A percentile compares a stretch with the other conserved stretches of the same genome.
Conservation (phyloP, 169 alveolate genomes). For the Amoebophrya sp. region DNA sequence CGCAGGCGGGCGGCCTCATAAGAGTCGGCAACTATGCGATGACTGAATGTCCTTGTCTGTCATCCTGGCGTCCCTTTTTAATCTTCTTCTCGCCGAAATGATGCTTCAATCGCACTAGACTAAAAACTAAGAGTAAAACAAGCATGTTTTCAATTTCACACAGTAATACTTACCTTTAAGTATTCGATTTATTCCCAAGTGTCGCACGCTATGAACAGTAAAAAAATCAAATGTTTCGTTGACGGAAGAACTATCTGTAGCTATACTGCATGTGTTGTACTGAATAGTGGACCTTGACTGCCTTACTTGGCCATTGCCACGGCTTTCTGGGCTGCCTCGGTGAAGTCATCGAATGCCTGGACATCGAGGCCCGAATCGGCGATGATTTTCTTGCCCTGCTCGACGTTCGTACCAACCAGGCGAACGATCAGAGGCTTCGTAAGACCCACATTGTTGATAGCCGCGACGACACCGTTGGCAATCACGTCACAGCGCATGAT, state of each 20-base stretch:
- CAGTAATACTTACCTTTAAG: no score
- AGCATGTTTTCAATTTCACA: no score
- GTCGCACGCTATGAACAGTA: no score
- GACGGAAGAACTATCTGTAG: no score
- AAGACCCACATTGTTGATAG: slow-evolving; percentile 61
- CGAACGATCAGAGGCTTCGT: slow-evolving; percentile 82
- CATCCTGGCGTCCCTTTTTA: no score
- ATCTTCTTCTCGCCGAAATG: no score
- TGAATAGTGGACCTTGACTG: not conserved
- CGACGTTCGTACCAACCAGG: slow-evolving; percentile 86
- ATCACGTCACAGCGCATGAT: slow-evolving; percentile 85
- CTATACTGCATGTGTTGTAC: not conserved
- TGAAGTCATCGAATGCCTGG: slow-evolving; percentile 70
- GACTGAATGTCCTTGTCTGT: no score
- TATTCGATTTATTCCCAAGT: no score
- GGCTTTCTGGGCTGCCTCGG: slow-evolving; percentile 80
- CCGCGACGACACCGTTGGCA: slow-evolving; percentile 78
- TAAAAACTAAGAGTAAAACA: no score
- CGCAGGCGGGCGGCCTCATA: no score
- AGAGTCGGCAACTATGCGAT: no score
- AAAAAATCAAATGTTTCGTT: not conserved
- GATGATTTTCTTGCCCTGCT: slow-evolving; percentile 73
- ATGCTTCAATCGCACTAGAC: no score
- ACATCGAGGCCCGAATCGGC: slow-evolving; percentile 66
- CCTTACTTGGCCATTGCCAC: slow-evolving; percentile 63